Percentiles rank a stretch among this genome's conserved stretches.
These are phyloP conservation scores for Acanthamoeba healyi DNA, from an alignment of 208 protist species.

Conservation along the genomic window DNA sequence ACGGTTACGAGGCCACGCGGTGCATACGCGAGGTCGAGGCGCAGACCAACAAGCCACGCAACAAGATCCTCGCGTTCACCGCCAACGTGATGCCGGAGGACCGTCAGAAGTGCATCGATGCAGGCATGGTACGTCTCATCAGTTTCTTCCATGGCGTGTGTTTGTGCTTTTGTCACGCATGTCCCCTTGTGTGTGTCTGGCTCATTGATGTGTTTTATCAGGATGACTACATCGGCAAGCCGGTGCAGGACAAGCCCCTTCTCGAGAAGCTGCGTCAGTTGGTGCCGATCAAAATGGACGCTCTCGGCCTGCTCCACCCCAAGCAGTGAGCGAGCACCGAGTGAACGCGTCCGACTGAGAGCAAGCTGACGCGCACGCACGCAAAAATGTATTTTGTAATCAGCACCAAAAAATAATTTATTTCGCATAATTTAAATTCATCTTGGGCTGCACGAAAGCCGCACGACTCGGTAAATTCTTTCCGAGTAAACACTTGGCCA, in stretches of 20 bases:
- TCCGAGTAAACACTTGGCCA: no score
- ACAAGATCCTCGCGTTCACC: constrained; percentile 48
- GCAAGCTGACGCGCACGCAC: no score
- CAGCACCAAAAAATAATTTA: no score
- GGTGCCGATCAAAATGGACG: constrained; percentile 33
- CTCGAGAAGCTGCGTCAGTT: constrained; percentile 30
- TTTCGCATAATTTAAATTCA: no score
- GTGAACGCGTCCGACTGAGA: no score
- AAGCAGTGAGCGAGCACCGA: background rate
- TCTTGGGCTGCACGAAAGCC: no score
- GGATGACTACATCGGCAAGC: constrained; percentile 51
- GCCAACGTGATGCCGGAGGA: constrained; percentile 48
- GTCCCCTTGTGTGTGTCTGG: no score
- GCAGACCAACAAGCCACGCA: constrained; percentile 46
- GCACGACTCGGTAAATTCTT: no score
- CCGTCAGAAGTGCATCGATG: constrained; percentile 63
- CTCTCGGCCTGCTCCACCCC: background rate
- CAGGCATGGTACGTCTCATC: background rate
- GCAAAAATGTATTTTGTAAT: background rate
- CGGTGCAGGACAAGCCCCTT: constrained; percentile 30
- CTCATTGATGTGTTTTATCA: background rate
- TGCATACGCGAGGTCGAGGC: constrained; percentile 19
- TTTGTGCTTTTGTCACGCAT: background rate
- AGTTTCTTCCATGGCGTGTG: no score
- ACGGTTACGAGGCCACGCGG: constrained; percentile 54